Conservation (phyloP, 2,329 filamentous ascomycete genomes). For the Parafenestella ontariensis region DNA sequence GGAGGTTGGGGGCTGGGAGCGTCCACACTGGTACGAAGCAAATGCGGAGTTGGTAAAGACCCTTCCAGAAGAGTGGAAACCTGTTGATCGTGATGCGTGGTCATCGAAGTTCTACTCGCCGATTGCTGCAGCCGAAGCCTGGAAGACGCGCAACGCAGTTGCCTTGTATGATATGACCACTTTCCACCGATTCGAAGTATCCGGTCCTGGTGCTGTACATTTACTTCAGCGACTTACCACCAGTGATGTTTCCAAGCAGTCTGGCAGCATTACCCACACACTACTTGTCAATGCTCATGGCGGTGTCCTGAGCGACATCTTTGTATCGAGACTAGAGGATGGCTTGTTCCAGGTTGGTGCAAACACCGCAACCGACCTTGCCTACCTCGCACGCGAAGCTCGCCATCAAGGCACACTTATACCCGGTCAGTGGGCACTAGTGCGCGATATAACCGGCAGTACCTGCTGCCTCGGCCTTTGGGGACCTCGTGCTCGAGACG, state of each 20-base stretch:
- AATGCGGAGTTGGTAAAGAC: constrained; percentile 61
- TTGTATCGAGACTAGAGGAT: constrained; percentile 60
- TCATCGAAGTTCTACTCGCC: constrained; percentile 64
- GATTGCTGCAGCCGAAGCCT: constrained; percentile 66
- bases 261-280: constrained; percentile 63
- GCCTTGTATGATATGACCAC: constrained; percentile 71
- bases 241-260: constrained; percentile 55
- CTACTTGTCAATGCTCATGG: constrained; percentile 63
- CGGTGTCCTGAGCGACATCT: constrained; percentile 64
- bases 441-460: constrained; percentile 66
- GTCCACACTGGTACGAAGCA: constrained; percentile 67
- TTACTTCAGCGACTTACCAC: constrained; percentile 63
- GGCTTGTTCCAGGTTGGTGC: constrained; percentile 63
- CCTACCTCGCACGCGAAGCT: constrained; percentile 63
- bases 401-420: constrained; percentile 53
- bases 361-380: constrained; percentile 63
- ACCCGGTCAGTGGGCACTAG: constrained; percentile 56
- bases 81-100: constrained; percentile 65
- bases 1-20: constrained; percentile 67
- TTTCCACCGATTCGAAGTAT: constrained; percentile 64
- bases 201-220: constrained; percentile 63
- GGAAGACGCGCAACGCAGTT: constrained; percentile 68
- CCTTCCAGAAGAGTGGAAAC: constrained; percentile 62
- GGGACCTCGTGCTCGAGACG: constrained; percentile 63
- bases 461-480: constrained; percentile 69